Conservation (phyloP, 805 yeast species). For the Ogataea neopini region DNA sequence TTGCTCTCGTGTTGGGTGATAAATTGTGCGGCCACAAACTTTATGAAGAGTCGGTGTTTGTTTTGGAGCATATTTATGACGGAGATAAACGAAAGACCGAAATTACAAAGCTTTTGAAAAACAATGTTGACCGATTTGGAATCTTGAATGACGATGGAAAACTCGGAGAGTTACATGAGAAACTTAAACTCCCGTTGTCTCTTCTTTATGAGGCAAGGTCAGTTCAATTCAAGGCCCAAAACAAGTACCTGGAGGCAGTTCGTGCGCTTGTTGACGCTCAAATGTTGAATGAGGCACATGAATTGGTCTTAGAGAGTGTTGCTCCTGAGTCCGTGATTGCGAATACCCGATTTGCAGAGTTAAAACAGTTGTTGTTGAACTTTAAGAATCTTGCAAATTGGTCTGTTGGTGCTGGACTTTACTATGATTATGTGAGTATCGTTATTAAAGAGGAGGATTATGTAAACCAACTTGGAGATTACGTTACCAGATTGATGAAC, state of each 20-base stretch:
- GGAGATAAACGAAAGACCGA: constrained; percentile 45
- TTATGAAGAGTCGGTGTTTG: constrained; percentile 62
- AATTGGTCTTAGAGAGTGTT: constrained; percentile 50
- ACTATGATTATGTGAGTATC: constrained; percentile 48
- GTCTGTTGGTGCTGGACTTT: constrained; percentile 61
- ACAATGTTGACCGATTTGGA: constrained; percentile 33
- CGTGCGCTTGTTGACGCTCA: constrained; percentile 62
- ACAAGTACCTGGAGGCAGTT: constrained; percentile 60
- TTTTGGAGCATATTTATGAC: constrained; percentile 55
- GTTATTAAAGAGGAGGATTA: constrained; percentile 18
- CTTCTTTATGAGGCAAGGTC: constrained; percentile 63
- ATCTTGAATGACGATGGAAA: constrained; percentile 32
- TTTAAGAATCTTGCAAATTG: constrained; percentile 49
- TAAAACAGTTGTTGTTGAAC: constrained; percentile 44
- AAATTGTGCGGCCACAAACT: constrained; percentile 49
- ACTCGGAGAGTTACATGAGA: constrained; percentile 39
- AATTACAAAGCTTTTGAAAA: constrained; percentile 40
- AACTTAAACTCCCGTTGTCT: constrained; percentile 48
- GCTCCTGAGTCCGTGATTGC: constrained; percentile 74
- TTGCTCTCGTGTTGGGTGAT: constrained; percentile 43
- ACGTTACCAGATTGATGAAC: constrained; percentile 43
- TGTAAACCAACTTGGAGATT: constrained; percentile 16
- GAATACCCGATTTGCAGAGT: constrained; percentile 33
- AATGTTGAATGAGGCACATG: constrained; percentile 63
- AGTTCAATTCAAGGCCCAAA: constrained; percentile 46